Evolutionary conservation across 768 basidiomycete genomes (phyloP), one percentile per base, ranked within the genome.

Genomic region (Suillus discolor): DNA sequence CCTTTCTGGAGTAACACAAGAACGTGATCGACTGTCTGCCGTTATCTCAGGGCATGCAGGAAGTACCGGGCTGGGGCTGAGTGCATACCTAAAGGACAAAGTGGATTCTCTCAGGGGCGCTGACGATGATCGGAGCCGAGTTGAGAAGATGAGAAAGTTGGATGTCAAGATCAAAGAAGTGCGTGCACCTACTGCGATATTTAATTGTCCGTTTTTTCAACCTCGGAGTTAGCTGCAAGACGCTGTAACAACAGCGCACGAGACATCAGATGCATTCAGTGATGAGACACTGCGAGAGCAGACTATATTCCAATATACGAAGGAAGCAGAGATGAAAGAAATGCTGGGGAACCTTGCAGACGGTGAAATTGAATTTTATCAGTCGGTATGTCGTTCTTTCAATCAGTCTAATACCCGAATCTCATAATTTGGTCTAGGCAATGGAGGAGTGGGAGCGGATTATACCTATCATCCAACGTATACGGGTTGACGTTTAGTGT

Each of bases 371-470:
- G 95, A 96, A 75, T 94, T 97, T 76, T 94, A 97, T 75, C 91
- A 92, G 79, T 85, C 91, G 70, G 93, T 90, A 75, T 66, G 81
- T 72, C n/a, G 28, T 44, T n/a, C 5, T 49, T 64, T 38, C 41
- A 64, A 54, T 36, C 64, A 62, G 20, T 4, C 9, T 65, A 62
- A 62, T 61, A 28, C 44, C 20, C 70, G 15, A 31, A 36, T 51
- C 57, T 38, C 64, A 66, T 57, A 62, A 67, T 38, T 60, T 62
- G 49, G 23, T 61, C 23, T 69, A 94, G 91, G 89, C 93, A 63
- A 96, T 97, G 92, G 94, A 98, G 71, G 96, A 98, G 77, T 98
- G 95, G 96, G 96, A 98, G 63, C 84, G 92, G 78, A 91, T 96
- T 74, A 94, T 96, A 84, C 93, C 95, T 71, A 82, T 95, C 71